Percentiles rank a stretch among this genome's conserved stretches.
Conservation (phyloP, 2,329 filamentous ascomycete species). For the Xylariaceae sp. region DNA sequence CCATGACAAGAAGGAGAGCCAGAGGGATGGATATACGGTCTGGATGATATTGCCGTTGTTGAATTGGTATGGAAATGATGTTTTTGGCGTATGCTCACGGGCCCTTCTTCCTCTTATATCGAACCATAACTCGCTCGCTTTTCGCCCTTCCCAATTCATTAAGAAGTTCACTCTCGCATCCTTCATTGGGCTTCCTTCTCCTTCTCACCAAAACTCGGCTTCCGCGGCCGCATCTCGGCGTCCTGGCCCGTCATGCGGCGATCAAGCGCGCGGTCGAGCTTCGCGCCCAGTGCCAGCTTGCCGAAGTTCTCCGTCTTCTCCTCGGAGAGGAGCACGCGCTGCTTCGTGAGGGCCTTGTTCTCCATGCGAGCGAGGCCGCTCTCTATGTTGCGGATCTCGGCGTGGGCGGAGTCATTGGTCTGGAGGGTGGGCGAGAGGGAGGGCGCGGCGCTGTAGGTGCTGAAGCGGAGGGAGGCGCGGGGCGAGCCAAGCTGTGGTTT, state of each 20-base stretch:
- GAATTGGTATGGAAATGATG: neutral
- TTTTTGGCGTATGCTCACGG: neutral
- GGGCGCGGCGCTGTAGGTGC: conserved; percentile 55
- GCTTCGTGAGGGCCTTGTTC: conserved; percentile 76
- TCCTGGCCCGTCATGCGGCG: conserved; percentile 85
- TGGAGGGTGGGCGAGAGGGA: conserved; percentile 54
- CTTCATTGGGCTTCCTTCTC: conserved; percentile 11
- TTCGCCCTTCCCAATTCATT: neutral
- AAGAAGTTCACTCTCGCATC: neutral
- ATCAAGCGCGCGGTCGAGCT: conserved; percentile 81
- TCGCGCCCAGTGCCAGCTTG: conserved; percentile 83
- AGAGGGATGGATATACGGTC: neutral
- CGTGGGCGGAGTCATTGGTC: conserved; percentile 50
- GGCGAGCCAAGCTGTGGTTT: conserved; percentile 33
- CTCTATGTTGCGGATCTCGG: conserved; percentile 64
- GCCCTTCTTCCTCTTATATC: neutral
- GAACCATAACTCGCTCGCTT: no score
- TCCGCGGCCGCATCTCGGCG: conserved; percentile 68
- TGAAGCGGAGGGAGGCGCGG: conserved; percentile 52
- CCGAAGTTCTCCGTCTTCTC: conserved; percentile 77
- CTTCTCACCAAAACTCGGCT: conserved; percentile 34
- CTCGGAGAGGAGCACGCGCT: conserved; percentile 72
- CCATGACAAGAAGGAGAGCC: conserved; percentile 1
- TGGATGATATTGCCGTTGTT: neutral
- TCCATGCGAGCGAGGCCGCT: conserved; percentile 80